phyloP scores from a whole-genome alignment of 2,329 filamentous ascomycete genomes.

The Trichoderma simmonsii region DNA sequence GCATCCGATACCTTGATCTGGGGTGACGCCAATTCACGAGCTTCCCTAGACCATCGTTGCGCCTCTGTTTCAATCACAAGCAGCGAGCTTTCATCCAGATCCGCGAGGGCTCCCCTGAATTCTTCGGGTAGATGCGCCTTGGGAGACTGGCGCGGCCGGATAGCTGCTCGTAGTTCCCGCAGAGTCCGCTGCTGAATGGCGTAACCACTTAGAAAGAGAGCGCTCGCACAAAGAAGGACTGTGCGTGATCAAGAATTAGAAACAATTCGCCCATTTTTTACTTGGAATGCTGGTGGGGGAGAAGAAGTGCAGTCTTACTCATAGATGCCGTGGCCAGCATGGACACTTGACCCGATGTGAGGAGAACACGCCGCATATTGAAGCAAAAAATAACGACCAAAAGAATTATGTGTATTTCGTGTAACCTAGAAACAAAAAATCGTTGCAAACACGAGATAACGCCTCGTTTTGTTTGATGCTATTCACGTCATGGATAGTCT shows the following conservation, averaged over 20 bases:
- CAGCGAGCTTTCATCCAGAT: constrained; percentile 46
- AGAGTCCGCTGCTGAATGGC: constrained; percentile 84
- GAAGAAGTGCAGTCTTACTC: constrained; percentile 45
- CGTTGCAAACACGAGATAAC: not conserved
- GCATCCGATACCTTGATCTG: constrained; percentile 31
- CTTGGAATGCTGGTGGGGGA: not conserved
- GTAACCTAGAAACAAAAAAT: not conserved
- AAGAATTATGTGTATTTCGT: not conserved
- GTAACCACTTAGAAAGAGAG: constrained; percentile 86
- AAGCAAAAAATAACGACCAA: not conserved
- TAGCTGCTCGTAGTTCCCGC: constrained; percentile 69
- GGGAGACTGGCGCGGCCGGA: constrained; percentile 51
- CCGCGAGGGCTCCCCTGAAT: constrained; percentile 45
- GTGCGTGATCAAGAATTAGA: not conserved
- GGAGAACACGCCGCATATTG: constrained; percentile 48
- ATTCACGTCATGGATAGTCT: not conserved
- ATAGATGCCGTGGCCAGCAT: constrained; percentile 61
- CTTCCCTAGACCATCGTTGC: constrained; percentile 28
- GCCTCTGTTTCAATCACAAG: constrained; percentile 39
- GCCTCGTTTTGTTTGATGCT: not conserved
- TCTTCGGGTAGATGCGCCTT: constrained; percentile 51
- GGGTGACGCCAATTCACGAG: not conserved
- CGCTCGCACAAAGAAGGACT: constrained; percentile 74
- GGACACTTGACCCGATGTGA: constrained; percentile 69
- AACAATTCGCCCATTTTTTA: not conserved